Base-by-base conservation (phyloP, 352 stramenopile species). In the Phytophthora lateralis region DNA sequence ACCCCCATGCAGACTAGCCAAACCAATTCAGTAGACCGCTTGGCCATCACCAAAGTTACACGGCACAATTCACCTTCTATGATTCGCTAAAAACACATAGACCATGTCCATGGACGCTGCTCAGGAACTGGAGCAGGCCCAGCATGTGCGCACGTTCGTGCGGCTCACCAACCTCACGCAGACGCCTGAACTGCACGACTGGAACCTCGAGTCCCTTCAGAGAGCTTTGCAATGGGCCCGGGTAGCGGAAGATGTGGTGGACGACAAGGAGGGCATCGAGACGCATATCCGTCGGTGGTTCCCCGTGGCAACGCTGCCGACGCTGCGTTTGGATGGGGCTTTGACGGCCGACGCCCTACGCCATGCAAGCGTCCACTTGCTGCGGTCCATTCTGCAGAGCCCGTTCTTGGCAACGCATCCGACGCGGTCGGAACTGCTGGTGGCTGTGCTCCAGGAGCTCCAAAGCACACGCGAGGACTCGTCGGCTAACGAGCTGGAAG, bases 351-450 rank as follows among this genome's bases (percentile, higher is more conserved):
- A 63, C 4, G 37, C 52, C 10, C 18, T 73, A 6, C 46, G 46
- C 12, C 24, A 43, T 51, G 75, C 75, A 10, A 60, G 73, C 24
- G 18, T 73, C 38, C 69, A 82, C 46, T 50, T 86, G 30, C 53
- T 78, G 44, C 60, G 56, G 9, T 75, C 77, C n/a, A 68, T 84
- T 43, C 48, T 84, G n/a, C 67, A 83, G 54, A 87, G 78, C 56
- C 67, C 73, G n/a, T 87, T 75, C 46, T 44, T 87, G 29, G 21
- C 60, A n/a, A 64, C 70, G 7, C 73, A 83, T 32, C 75, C 78
- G 15, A 76, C 76, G 4, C 72, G 70, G 10, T 82, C 72, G 2
- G 66, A 82, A 61, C 37, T 86, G 29, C 21, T 80, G 17, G 32
- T 64, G 21, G 55, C 61, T 10, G 66, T 79, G 14, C 51, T 86